Conservation (phyloP, 2,329 filamentous ascomycete genomes). For the Pyricularia grisea region DNA sequence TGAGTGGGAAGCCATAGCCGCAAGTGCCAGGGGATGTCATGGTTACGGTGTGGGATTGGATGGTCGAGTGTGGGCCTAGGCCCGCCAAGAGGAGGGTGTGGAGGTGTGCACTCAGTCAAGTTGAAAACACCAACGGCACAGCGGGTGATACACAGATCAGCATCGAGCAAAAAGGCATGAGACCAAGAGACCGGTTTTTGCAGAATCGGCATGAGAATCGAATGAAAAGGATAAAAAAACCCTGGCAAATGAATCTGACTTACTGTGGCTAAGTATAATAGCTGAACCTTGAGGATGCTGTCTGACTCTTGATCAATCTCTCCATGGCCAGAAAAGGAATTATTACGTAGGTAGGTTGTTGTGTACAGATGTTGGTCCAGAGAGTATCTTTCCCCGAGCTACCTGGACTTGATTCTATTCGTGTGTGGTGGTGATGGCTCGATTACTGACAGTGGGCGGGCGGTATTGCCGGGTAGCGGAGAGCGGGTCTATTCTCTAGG, state of each 20-base stretch:
- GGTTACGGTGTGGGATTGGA: background rate
- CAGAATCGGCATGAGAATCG: background rate
- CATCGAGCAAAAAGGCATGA: background rate
- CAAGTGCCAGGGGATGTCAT: background rate
- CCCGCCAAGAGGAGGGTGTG: background rate
- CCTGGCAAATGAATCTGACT: background rate
- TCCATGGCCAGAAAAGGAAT: background rate
- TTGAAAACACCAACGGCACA: background rate
- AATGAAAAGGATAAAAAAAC: background rate
- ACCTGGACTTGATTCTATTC: background rate
- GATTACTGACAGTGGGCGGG: background rate
- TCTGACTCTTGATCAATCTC: background rate
- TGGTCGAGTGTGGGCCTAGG: background rate
- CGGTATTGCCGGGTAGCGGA: background rate
- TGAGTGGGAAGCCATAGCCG: background rate
- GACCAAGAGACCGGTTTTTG: background rate
- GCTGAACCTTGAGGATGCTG: background rate
- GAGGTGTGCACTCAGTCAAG: background rate
- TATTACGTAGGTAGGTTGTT: background rate
- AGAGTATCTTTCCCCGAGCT: background rate
- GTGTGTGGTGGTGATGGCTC: background rate
- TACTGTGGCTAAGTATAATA: background rate
- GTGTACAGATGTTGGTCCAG: background rate
- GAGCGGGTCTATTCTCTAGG: background rate
- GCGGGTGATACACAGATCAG: background rate